phyloP scores from a whole-genome alignment of 106 monocot genomes.

The Phalaenopsis aphrodite region DNA sequence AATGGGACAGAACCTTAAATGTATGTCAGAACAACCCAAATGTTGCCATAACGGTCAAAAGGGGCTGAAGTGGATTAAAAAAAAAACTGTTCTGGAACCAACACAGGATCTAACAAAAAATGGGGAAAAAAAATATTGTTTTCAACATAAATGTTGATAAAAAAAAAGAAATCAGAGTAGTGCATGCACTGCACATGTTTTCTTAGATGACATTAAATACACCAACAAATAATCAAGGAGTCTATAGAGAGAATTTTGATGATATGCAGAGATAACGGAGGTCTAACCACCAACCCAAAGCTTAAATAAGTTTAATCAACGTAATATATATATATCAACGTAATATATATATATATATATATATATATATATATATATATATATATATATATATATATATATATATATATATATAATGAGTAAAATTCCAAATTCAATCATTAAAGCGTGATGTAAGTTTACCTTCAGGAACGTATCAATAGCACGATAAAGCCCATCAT shows the following conservation, averaged over 20 bases:
- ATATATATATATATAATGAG: too few species aligned
- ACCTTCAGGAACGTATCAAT: conserved; percentile 78
- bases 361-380: too few species aligned
- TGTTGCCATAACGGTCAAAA: background rate
- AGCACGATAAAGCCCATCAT: conserved; percentile 65
- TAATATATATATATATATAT: too few species aligned
- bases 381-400: too few species aligned
- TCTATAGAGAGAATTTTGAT: background rate
- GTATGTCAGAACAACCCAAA: background rate
- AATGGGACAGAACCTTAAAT: background rate
- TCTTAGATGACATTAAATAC: background rate
- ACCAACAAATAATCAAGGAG: background rate
- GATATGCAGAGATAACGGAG: background rate
- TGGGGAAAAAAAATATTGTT: background rate
- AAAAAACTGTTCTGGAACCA: background rate
- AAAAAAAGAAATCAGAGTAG: background rate
- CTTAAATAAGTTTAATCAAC: too few species aligned
- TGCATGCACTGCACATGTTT: background rate
- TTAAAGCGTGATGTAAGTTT: background rate
- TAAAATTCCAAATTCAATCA: background rate
- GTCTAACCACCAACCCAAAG: background rate
- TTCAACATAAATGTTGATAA: background rate
- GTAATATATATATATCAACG: too few species aligned
- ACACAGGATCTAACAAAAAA: background rate
- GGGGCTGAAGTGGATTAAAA: background rate